Percentiles rank a stretch among this genome's conserved stretches.
Conservation (phyloP, 2,329 filamentous ascomycete species). For the Ophiocordyceps camponoti-leonardi region DNA sequence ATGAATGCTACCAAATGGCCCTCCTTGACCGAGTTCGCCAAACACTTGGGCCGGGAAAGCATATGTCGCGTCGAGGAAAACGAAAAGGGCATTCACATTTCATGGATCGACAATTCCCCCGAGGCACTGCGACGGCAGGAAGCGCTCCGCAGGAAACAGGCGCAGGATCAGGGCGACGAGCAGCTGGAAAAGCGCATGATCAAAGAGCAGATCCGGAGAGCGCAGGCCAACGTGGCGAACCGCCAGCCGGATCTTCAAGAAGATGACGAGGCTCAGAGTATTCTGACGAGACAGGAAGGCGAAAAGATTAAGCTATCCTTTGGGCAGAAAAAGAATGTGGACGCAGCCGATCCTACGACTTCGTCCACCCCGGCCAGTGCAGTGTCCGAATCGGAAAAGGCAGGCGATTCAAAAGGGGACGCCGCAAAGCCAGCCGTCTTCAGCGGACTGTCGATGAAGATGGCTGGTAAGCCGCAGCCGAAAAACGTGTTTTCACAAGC, state of each 20-base stretch:
- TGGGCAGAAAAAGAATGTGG: slow-evolving; percentile 24
- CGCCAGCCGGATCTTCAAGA: slow-evolving; percentile 22
- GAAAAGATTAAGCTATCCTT: slow-evolving; percentile 62
- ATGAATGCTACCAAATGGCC: slow-evolving; percentile 91
- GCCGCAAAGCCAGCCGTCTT: slow-evolving; percentile 15
- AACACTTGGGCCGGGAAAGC: slow-evolving; percentile 69
- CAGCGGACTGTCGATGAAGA: slow-evolving; percentile 43
- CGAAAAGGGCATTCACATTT: slow-evolving; percentile 66
- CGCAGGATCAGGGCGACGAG: slow-evolving; percentile 80
- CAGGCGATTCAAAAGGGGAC: slow-evolving; percentile 5
- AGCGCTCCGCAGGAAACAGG: slow-evolving; percentile 65
- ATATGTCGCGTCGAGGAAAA: slow-evolving; percentile 83
- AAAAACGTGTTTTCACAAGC: slow-evolving; percentile 60
- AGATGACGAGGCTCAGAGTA: slow-evolving; percentile 23
- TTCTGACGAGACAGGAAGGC: slow-evolving; percentile 45
- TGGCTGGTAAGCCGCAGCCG: slow-evolving; percentile 43
- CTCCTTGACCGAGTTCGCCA: slow-evolving; percentile 77
- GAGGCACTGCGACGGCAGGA: slow-evolving; percentile 70
- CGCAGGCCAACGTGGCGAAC: slow-evolving; percentile 33
- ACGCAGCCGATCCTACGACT: slow-evolving; percentile 1
- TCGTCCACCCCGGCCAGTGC: slow-evolving; percentile 4
- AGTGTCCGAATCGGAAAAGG: slow-evolving; percentile 3
- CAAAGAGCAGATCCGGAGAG: slow-evolving; percentile 65
- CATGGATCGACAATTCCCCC: slow-evolving; percentile 83
- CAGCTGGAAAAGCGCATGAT: slow-evolving; percentile 74